phyloP scores from a whole-genome alignment of 495 filamentous ascomycete genomes.

The Penicillium cataractarum region DNA sequence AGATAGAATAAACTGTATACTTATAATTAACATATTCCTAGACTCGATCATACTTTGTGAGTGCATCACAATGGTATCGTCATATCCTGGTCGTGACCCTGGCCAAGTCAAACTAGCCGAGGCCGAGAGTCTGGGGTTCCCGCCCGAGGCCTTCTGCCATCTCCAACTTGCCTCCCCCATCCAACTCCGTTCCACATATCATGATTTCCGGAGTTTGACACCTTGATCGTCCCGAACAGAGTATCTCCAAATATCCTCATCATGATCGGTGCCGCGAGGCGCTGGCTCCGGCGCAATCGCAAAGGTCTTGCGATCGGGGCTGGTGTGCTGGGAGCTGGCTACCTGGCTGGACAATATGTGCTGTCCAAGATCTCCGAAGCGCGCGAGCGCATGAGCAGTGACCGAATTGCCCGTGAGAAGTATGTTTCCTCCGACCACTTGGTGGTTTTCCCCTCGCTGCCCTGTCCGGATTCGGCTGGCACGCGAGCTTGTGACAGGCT shows the following conservation, averaged over 20 bases:
- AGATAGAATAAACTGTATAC: too few relatives aligned
- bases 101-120: conserved; percentile 36
- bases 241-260: conserved; percentile 29
- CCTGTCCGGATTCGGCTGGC: conserved; percentile 2
- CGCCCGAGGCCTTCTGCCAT: conserved; percentile 26
- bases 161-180: conserved; percentile 17
- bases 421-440: conserved; percentile 45
- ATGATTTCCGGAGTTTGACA: conserved; percentile 15
- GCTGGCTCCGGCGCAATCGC: conserved; percentile 91
- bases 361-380: conserved; percentile 87
- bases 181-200: conserved; percentile 14
- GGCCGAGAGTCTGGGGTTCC: conserved; percentile 29
- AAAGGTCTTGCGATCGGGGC: conserved; percentile 84
- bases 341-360: conserved; percentile 91
- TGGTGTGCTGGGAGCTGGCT: conserved; percentile 85
- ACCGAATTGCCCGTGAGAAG: conserved; percentile 96
- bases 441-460: background rate
- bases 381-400: conserved; percentile 91
- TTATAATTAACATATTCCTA: background rate
- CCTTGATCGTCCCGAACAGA: conserved; percentile 8
- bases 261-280: conserved; percentile 82
- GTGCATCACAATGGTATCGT: background rate
- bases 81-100: background rate
- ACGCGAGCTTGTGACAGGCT: conserved; percentile 19
- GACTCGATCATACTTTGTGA: background rate